Evolutionary conservation across 129 eudicot species (phyloP).

Genomic region (Tanacetum coccineum): DNA sequence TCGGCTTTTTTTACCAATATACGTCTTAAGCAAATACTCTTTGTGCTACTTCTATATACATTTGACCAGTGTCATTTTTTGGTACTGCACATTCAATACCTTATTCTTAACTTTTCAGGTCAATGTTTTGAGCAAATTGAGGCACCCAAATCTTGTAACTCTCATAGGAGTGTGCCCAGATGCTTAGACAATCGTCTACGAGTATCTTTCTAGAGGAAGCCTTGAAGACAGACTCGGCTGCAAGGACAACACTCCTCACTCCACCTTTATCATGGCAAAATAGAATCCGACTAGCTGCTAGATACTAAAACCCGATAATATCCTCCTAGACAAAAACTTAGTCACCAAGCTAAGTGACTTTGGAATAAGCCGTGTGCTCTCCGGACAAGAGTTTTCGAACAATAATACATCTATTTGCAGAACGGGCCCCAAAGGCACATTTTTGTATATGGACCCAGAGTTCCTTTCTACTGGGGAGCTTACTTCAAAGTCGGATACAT

Average conservation of each 20-base stretch:
- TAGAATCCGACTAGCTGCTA: conserved; percentile 68
- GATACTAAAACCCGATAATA: conserved; percentile 66
- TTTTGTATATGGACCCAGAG: conserved; percentile 70
- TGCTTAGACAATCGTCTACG: conserved; percentile 57
- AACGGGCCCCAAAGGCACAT: conserved; percentile 60
- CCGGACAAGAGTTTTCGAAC: conserved; percentile 33
- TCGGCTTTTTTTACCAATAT: too few relatives aligned
- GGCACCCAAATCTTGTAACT: conserved; percentile 78
- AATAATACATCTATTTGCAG: conserved; percentile 33
- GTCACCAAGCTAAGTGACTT: conserved; percentile 65
- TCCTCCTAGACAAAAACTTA: conserved; percentile 59
- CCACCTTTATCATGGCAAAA: conserved; percentile 83
- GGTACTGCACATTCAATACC: not conserved
- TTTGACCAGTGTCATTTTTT: not conserved
- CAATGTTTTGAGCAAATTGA: conserved; percentile 64
- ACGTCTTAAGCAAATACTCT: too few relatives aligned
- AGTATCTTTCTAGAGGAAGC: conserved; percentile 70
- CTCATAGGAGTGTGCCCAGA: conserved; percentile 76
- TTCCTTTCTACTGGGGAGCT: conserved; percentile 65
- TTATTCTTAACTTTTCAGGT: conserved; percentile 38
- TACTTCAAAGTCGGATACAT: conserved; percentile 65
- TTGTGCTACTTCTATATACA: not conserved
- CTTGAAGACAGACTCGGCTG: conserved; percentile 84
- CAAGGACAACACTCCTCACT: conserved; percentile 63
- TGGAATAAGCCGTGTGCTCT: conserved; percentile 48